A percentile compares a stretch with the other conserved stretches of the same genome.
These are phyloP conservation scores for Stentor coeruleus DNA, from an alignment of 73 alveolate genomes.

Conservation along the genomic window DNA sequence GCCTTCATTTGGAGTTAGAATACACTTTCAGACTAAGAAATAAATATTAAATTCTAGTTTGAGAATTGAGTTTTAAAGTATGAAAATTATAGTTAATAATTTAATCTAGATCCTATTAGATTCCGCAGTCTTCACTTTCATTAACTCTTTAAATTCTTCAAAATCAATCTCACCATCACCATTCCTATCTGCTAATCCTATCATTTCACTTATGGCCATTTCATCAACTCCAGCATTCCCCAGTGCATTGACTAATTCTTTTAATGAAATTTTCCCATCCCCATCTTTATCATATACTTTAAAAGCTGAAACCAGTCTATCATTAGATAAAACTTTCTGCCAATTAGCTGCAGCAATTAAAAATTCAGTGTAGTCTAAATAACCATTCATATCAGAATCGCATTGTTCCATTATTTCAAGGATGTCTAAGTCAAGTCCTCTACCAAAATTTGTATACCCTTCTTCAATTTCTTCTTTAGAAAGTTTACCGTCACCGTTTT, in stretches of 20 bases:
- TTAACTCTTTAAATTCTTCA: background rate
- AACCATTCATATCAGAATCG: conserved; percentile 48
- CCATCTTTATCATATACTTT: conserved; percentile 48
- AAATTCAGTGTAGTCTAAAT: conserved; percentile 47
- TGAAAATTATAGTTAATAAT: no score
- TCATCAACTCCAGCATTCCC: background rate
- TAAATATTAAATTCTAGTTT: background rate
- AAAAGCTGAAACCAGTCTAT: conserved; percentile 43
- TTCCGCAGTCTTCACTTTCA: no score
- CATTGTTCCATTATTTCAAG: conserved; percentile 41
- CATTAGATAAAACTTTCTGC: conserved; percentile 36
- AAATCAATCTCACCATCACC: background rate
- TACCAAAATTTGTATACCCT: conserved; percentile 35
- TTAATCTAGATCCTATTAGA: no score
- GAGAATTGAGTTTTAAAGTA: no score
- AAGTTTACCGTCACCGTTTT: conserved; percentile 73
- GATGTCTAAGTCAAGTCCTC: conserved; percentile 25
- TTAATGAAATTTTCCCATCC: conserved; percentile 25
- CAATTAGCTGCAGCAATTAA: conserved; percentile 46
- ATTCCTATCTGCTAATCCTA: background rate
- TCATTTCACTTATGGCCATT: background rate
- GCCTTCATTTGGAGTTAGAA: background rate
- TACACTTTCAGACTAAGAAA: background rate
- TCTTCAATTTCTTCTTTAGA: conserved; percentile 61
- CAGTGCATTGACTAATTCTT: background rate